These are phyloP conservation scores for Dioscorea alata DNA, from an alignment of 106 monocot genomes.

Conservation along the genomic window DNA sequence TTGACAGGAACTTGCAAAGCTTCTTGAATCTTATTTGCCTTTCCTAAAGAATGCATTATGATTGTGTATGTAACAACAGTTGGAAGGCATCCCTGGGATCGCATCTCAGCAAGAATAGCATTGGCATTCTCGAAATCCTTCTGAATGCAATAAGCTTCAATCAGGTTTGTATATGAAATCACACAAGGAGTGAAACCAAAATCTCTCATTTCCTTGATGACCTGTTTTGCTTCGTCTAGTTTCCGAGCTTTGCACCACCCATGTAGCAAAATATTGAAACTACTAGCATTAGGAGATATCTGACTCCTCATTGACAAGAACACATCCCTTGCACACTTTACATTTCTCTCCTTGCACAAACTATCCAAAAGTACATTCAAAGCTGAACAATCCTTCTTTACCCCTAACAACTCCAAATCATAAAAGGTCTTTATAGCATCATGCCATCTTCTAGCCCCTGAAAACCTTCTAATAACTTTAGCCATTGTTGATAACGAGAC, in stretches of 20 bases:
- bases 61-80: slow-evolving; percentile 91
- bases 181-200: slow-evolving; percentile 72
- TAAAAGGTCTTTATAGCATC: slow-evolving; percentile 56
- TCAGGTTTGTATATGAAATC: slow-evolving; percentile 69
- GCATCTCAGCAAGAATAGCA: slow-evolving; percentile 61
- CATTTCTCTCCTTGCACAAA: slow-evolving; percentile 87
- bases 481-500: slow-evolving; percentile 61
- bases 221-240: slow-evolving; percentile 48
- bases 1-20: slow-evolving; percentile 53
- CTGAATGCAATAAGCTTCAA: slow-evolving; percentile 75
- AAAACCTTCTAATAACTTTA: slow-evolving; percentile 81
- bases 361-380: slow-evolving; percentile 76
- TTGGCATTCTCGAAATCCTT: slow-evolving; percentile 54
- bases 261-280: slow-evolving; percentile 70
- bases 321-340: slow-evolving; percentile 47
- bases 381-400: slow-evolving; percentile 50
- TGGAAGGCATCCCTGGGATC: slow-evolving; percentile 42
- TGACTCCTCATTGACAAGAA: slow-evolving; percentile 46
- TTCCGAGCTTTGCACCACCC: slow-evolving; percentile 90
- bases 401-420: slow-evolving; percentile 56
- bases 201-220: slow-evolving; percentile 62
- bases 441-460: slow-evolving; percentile 65
- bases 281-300: slow-evolving; percentile 57
- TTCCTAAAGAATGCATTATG: slow-evolving; percentile 79
- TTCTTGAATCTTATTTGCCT: slow-evolving; percentile 48